A percentile compares a stretch with the other conserved stretches of the same genome.
Conservation (phyloP, 148 eudicot species). For the Spergularia marina region DNA sequence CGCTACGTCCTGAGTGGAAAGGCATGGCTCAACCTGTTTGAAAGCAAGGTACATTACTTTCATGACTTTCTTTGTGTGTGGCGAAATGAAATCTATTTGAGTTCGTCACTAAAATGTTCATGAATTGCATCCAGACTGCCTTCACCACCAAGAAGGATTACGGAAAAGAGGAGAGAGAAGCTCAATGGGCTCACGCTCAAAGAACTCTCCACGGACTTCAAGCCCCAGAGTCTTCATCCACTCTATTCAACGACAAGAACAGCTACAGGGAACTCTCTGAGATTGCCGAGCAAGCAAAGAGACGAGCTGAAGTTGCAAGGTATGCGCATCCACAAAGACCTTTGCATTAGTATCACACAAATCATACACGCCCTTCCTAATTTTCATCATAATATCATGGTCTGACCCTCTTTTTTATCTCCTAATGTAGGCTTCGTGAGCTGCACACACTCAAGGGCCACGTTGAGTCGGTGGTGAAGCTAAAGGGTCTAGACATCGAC, state of each 20-base stretch:
- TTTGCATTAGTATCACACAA: neutral
- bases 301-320: constrained; percentile 94
- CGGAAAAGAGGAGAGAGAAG: constrained; percentile 92
- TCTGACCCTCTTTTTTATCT: neutral
- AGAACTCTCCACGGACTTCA: constrained; percentile 89
- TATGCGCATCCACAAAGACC: constrained; percentile 12
- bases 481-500: constrained; percentile 81
- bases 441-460: constrained; percentile 88
- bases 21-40: constrained; percentile 84
- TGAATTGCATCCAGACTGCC: constrained; percentile 47
- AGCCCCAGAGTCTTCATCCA: constrained; percentile 55
- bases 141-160: constrained; percentile 88
- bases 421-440: constrained; percentile 69
- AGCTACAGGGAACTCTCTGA: constrained; percentile 80
- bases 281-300: constrained; percentile 92
- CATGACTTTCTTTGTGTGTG: neutral
- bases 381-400: neutral
- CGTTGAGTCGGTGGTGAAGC: constrained; percentile 88
- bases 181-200: constrained; percentile 94
- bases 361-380: neutral
- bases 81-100: neutral
- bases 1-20: constrained; percentile 90
- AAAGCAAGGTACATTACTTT: constrained; percentile 63
- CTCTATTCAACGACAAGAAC: constrained; percentile 63
- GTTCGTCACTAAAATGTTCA: neutral